phyloP scores from a whole-genome alignment of 2,329 filamentous ascomycete genomes.

The Sclerotinia glacialis region DNA sequence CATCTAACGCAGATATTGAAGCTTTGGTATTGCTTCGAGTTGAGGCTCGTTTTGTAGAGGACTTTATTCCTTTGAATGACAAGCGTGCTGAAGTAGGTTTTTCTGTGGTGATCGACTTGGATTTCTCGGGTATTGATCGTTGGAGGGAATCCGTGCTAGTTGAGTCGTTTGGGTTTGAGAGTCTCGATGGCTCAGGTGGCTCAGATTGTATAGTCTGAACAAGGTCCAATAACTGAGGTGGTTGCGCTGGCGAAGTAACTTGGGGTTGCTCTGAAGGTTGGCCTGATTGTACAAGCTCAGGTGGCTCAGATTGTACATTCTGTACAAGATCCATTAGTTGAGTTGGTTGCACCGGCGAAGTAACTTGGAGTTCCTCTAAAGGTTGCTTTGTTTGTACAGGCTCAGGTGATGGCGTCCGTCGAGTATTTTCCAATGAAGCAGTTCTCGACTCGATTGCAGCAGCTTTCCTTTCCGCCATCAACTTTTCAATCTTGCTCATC shows the following conservation, averaged over 20 bases:
- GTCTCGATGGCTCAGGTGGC: not conserved
- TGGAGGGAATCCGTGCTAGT: not conserved
- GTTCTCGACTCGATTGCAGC: not conserved
- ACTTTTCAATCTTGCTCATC: conserved; percentile 15
- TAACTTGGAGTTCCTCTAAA: not conserved
- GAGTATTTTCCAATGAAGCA: not conserved
- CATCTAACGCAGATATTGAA: conserved; percentile 22
- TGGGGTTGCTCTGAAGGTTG: not conserved
- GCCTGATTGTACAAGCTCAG: not conserved
- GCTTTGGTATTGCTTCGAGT: conserved; percentile 2
- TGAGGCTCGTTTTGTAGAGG: not conserved
- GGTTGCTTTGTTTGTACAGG: not conserved
- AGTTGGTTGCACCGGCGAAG: not conserved
- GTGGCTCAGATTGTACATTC: not conserved
- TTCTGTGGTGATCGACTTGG: not conserved
- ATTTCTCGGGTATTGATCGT: not conserved
- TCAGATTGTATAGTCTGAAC: not conserved
- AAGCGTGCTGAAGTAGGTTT: not conserved
- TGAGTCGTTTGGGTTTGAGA: not conserved
- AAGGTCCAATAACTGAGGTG: not conserved
- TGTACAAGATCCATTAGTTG: not conserved
- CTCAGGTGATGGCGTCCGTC: not conserved
- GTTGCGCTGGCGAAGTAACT: not conserved
- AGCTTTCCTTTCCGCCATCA: conserved; percentile 17
- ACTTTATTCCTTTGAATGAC: not conserved